Percentiles rank a stretch among this genome's conserved stretches.
Conservation (phyloP, 495 filamentous ascomycete species). For the Aspergillus nanangensis region DNA sequence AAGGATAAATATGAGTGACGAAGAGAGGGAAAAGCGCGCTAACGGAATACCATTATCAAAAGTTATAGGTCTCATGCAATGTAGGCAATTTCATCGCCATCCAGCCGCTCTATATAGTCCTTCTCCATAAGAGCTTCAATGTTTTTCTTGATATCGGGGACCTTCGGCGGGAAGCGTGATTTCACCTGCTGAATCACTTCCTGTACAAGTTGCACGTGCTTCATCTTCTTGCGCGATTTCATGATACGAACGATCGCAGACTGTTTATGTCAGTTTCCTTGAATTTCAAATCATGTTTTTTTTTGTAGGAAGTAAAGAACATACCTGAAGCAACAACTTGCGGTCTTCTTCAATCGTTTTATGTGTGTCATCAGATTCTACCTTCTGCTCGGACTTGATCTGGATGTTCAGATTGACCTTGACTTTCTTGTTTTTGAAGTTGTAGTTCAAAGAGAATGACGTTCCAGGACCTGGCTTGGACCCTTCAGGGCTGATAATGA, state of each 20-base stretch:
- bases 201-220: constrained; percentile 86
- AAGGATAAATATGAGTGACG: too few relatives aligned
- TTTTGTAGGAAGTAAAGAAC: too few relatives aligned
- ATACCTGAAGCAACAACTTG: constrained; percentile 92
- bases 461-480: constrained; percentile 73
- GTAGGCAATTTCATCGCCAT: constrained; percentile 91
- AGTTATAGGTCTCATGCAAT: constrained; percentile 53
- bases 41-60: constrained; percentile 6
- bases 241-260: constrained; percentile 98
- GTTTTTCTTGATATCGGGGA: constrained; percentile 97
- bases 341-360: constrained; percentile 99
- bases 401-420: constrained; percentile 93
- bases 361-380: constrained; percentile 93
- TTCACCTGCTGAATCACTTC: constrained; percentile 95
- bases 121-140: constrained; percentile 99
- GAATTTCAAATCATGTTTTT: too few relatives aligned
- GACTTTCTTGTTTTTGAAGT: constrained; percentile 97
- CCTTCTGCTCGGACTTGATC: constrained; percentile 91
- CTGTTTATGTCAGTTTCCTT: too few relatives aligned
- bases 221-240: constrained; percentile 99
- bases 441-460: constrained; percentile 76
- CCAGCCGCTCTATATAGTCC: constrained; percentile 94
- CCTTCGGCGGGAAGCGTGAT: constrained; percentile 87
- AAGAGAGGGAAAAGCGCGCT: constrained; percentile 10
- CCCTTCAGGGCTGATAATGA: constrained; percentile 63